Percentiles rank a stretch among this genome's conserved stretches.
Conservation (phyloP, 1,284 basidiomycete species). For the Microbotryum lychnidis-dioicae region DNA sequence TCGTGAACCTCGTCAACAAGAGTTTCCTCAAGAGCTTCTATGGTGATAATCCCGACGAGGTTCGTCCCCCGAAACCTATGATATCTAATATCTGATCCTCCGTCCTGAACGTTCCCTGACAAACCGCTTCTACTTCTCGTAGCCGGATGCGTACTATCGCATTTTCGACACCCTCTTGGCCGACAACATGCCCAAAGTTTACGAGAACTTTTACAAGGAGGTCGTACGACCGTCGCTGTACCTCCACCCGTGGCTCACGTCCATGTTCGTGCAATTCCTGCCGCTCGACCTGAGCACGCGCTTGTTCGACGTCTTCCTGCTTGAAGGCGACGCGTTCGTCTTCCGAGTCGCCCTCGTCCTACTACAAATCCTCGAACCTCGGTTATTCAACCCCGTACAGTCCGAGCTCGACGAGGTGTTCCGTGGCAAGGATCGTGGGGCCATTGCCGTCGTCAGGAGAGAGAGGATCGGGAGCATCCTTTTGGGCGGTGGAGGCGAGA, state of each 20-base stretch:
- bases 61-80: conserved; percentile 44
- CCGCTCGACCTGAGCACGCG: conserved; percentile 35
- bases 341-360: conserved; percentile 75
- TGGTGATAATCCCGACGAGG: conserved; percentile 67
- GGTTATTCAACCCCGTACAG: conserved; percentile 74
- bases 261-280: conserved; percentile 55
- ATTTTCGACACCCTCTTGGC: conserved; percentile 87
- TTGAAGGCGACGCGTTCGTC: conserved; percentile 80
- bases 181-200: conserved; percentile 85
- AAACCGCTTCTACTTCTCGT: background rate
- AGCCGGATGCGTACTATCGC: conserved; percentile 45
- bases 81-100: too few species aligned
- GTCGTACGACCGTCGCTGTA: conserved; percentile 68
- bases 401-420: conserved; percentile 61
- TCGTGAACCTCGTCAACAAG: conserved; percentile 80
- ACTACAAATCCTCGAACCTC: conserved; percentile 73
- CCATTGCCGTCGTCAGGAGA: conserved; percentile 32
- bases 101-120: background rate
- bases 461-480: conserved; percentile 18
- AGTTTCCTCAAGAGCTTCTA: conserved; percentile 81
- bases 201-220: conserved; percentile 34
- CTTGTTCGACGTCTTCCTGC: conserved; percentile 53
- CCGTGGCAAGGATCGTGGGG: conserved; percentile 33
- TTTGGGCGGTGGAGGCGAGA: conserved; percentile 65
- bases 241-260: conserved; percentile 64